Base-by-base conservation (phyloP, 306 rosid species). In the Pyrus pyrifolia region DNA sequence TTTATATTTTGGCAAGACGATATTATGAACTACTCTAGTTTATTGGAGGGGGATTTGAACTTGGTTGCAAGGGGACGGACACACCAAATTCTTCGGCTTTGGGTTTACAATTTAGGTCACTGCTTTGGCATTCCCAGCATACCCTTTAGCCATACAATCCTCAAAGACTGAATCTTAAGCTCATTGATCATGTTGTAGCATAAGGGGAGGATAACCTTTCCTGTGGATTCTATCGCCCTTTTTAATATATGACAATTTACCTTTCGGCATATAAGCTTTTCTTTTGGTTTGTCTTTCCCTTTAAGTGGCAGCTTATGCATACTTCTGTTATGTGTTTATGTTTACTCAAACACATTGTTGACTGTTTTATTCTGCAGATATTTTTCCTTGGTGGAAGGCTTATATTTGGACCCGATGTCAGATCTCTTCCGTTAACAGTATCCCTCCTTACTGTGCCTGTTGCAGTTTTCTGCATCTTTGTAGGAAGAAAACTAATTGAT, bases 371-470 rank as follows among this genome's bases (percentile, higher is more conserved):
- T 72, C 35, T 46, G 71, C 85, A 82, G 85, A 70, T 68, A 23
- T 82, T 82, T 68, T 77, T 82, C 25, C 72, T 79, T 68, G 85
- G 61, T 70, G 85, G 85, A 38, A 82, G 85, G 79, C 79, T 82
- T 68, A 68, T 82, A 77, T 82, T 82, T 13, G 85, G 85, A 73
- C 85, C 85, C 2, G 85, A 82, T 82, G 78, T 73, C 12, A 82
- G 85, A 68, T 77, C 85, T 33, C 61, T 82, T n/a, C 52, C 67
- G 30, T 72, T 82, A 67, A 82, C 85, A 3, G 61, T 82, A 12
- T 67, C 53, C 58, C 85, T 82, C 71, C 68, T 82, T 33, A 66
- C 65, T 11, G 81, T 21, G 42, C 85, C 85, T 17, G 55, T 73
- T 52, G 76, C 76, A 59, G 62, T 78, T 73, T 82, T 82, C 79